These are phyloP conservation scores for Podospora bellae-mahoneyi DNA, from an alignment of 495 filamentous ascomycete genomes.

Conservation along the genomic window DNA sequence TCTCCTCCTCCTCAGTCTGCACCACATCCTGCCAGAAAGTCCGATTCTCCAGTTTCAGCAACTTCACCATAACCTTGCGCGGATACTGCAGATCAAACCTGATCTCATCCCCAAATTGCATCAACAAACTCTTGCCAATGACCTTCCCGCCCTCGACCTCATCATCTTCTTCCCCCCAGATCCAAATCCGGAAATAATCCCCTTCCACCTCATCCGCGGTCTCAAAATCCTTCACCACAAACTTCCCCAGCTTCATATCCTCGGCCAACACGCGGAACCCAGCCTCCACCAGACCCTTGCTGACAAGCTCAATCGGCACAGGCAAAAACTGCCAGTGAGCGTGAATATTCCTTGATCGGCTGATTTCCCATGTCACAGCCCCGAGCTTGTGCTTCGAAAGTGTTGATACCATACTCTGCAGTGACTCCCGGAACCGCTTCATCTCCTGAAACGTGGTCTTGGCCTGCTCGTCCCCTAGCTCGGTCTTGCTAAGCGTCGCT, in stretches of 20 bases:
- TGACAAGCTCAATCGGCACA: conserved; percentile 60
- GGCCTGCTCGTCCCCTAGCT: conserved; percentile 53
- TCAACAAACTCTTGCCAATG: conserved; percentile 46
- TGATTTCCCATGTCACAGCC: conserved; percentile 88
- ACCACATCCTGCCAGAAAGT: conserved; percentile 78
- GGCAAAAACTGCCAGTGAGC: conserved; percentile 94
- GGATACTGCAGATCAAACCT: conserved; percentile 63
- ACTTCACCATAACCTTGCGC: conserved; percentile 78
- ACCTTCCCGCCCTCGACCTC: conserved; percentile 14
- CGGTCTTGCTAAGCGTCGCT: conserved; percentile 49
- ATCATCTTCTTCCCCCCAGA: conserved; percentile 55
- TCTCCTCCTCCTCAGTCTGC: conserved; percentile 74
- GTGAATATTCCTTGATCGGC: conserved; percentile 72
- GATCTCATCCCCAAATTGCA: conserved; percentile 45
- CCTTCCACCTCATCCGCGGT: conserved; percentile 47
- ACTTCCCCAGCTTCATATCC: conserved; percentile 64
- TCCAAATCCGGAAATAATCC: conserved; percentile 84
- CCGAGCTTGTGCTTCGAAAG: conserved; percentile 58
- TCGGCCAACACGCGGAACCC: conserved; percentile 82
- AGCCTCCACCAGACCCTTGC: conserved; percentile 68
- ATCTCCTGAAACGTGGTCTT: conserved; percentile 69
- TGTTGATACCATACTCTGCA: conserved; percentile 67
- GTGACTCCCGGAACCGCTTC: conserved; percentile 64
- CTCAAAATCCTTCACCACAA: conserved; percentile 39
- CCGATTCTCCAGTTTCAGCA: conserved; percentile 70